Evolutionary conservation across 2,329 filamentous ascomycete genomes (phyloP).

Genomic region (Amphichorda felina): DNA sequence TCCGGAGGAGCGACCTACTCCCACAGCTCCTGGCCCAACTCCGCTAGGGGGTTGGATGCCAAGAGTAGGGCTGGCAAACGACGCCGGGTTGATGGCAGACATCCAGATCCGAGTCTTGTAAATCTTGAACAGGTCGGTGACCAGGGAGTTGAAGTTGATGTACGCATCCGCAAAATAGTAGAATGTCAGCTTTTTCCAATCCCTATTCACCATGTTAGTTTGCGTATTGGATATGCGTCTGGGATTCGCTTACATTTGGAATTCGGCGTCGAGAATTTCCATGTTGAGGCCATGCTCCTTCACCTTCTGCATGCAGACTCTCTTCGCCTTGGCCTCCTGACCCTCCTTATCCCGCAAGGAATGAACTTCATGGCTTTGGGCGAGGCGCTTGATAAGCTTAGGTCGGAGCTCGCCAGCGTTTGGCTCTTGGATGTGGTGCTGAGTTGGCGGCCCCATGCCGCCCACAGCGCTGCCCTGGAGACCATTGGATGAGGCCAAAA

Average conservation of each 20-base stretch:
- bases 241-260: conserved; percentile 69
- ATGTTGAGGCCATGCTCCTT: conserved; percentile 90
- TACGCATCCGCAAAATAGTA: conserved; percentile 98
- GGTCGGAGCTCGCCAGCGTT: conserved; percentile 72
- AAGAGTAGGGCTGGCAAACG: conserved; percentile 70
- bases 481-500: conserved; percentile 41
- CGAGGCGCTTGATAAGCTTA: conserved; percentile 92
- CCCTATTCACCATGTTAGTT: conserved; percentile 41
- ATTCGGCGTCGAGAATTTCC: conserved; percentile 98
- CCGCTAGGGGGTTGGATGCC: conserved; percentile 59
- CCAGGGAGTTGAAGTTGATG: conserved; percentile 97
- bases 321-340: conserved; percentile 93
- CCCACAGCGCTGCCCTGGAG: conserved; percentile 61
- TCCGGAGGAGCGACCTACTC: conserved; percentile 33
- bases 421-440: conserved; percentile 62
- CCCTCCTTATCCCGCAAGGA: conserved; percentile 90
- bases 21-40: conserved; percentile 55
- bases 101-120: conserved; percentile 99
- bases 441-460: conserved; percentile 64
- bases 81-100: conserved; percentile 96
- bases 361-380: conserved; percentile 82
- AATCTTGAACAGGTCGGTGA: conserved; percentile 96
- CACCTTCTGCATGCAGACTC: conserved; percentile 93
- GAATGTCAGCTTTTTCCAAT: conserved; percentile 98
- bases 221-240: neutral